Evolutionary conservation across 345 rosid genomes (phyloP).

Genomic region (Atalantia buxifolia): DNA sequence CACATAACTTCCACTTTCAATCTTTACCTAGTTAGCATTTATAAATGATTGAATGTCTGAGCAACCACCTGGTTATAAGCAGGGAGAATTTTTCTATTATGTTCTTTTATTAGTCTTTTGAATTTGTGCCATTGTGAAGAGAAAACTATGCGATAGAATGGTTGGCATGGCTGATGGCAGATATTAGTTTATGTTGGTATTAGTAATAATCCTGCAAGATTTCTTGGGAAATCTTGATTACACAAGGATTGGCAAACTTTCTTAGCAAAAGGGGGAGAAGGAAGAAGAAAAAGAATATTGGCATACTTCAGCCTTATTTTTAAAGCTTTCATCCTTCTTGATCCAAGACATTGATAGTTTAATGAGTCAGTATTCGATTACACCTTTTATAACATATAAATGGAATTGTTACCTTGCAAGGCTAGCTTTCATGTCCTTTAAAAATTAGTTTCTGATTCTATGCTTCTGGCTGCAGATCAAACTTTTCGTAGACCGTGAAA

Average conservation of each 20-base stretch:
- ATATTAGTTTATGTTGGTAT: neutral
- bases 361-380: neutral
- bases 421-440: neutral
- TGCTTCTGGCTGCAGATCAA: slow-evolving; percentile 54
- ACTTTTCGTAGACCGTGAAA: slow-evolving; percentile 66
- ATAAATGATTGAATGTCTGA: neutral
- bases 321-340: neutral
- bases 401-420: slow-evolving; percentile 6
- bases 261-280: neutral
- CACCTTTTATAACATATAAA: neutral
- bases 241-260: neutral
- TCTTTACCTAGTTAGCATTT: neutral
- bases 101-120: neutral
- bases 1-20: neutral
- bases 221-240: neutral
- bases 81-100: too few relatives aligned
- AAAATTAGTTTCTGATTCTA: slow-evolving; percentile 15
- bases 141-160: neutral
- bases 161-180: neutral
- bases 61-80: neutral
- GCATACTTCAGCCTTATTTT: neutral
- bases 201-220: neutral
- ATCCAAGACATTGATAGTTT: too few relatives aligned
- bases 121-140: neutral
- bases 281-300: neutral